Base-by-base conservation (phyloP, 805 yeast genomes). In the Maudiozyma turicensis region DNA sequence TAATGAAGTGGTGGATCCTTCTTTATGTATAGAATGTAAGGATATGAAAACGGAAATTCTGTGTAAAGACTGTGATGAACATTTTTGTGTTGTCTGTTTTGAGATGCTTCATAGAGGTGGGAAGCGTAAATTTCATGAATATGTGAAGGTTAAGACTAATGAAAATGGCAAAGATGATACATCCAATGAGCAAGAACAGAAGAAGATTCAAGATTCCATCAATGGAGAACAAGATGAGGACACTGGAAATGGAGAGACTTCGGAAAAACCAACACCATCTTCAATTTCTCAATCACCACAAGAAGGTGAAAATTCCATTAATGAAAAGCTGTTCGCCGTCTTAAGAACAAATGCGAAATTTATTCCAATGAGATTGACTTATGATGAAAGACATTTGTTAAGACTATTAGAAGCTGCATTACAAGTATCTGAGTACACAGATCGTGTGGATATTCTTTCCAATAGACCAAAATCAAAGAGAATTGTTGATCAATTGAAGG, bases 391-490 rank as follows among this genome's bases (percentile, higher is more conserved):
- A 54, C 84, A 82, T 61, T 63, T 82, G 40, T 65, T 85, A 48
- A 71, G 84, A 50, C 65, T 85, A 40, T 67, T 84, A 41, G 89
- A 85, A 54, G 89, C 93, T 1, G 89, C 90, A 0, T 68, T 85
- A 47, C 77, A 82, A 55, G 95, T 85, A 9, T 80, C 86, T 13
- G 91, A 85, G 57, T 85, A 85, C 60, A 85, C 91, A 0, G 90
- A 84, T 58, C 77, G 80, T 56, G 88, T 85, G 41, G 95, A 85
- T 61, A 80, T 85, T 38, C 63, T 81, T 30, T 72, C 84, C 1
- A 80, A 82, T 56, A 70, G 78, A 3, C 80, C 90, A 4, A 83
- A 84, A 58, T 70, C 87, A 2, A 82, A 76, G 60, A 73, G 91
- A 54, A 84, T 86, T 28, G 81, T 85, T 1, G 78, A 77, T 20